Evolutionary conservation across 1,284 basidiomycete species (phyloP).

Genomic region (Vanrija sp.): DNA sequence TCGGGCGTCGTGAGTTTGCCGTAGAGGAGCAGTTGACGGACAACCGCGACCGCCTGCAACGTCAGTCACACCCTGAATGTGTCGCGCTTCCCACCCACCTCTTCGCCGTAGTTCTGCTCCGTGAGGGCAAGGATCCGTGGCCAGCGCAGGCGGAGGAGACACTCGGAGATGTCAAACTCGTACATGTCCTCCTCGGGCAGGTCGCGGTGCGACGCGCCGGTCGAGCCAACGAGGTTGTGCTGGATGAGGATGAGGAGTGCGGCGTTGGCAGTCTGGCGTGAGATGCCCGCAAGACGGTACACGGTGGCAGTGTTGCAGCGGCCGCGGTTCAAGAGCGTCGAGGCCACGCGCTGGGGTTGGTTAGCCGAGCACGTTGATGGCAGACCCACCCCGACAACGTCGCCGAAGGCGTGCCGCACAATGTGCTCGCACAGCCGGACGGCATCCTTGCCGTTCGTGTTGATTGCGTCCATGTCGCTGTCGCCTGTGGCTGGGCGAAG

Average conservation of each 20-base stretch:
- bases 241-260: slow-evolving; percentile 80
- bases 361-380: background rate
- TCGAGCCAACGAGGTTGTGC: slow-evolving; percentile 86
- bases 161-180: slow-evolving; percentile 69
- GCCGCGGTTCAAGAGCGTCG: slow-evolving; percentile 77
- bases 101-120: slow-evolving; percentile 63
- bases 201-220: slow-evolving; percentile 52
- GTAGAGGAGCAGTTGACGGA: slow-evolving; percentile 72
- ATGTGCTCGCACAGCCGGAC: slow-evolving; percentile 49
- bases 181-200: slow-evolving; percentile 66
- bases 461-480: slow-evolving; percentile 14
- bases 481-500: too few species aligned
- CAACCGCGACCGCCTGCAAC: slow-evolving; percentile 64
- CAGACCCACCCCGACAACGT: slow-evolving; percentile 42
- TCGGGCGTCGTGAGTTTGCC: slow-evolving; percentile 71
- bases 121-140: slow-evolving; percentile 73
- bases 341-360: slow-evolving; percentile 64
- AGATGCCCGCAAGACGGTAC: slow-evolving; percentile 62
- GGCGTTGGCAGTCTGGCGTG: slow-evolving; percentile 58
- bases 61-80: slow-evolving; percentile 1
- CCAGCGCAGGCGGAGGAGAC: slow-evolving; percentile 70
- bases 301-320: slow-evolving; percentile 64
- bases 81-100: slow-evolving; percentile 54
- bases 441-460: slow-evolving; percentile 47
- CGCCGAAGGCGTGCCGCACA: slow-evolving; percentile 44